Evolutionary conservation across 805 yeast genomes (phyloP).

Genomic region (Saccharomycopsis microspora): DNA sequence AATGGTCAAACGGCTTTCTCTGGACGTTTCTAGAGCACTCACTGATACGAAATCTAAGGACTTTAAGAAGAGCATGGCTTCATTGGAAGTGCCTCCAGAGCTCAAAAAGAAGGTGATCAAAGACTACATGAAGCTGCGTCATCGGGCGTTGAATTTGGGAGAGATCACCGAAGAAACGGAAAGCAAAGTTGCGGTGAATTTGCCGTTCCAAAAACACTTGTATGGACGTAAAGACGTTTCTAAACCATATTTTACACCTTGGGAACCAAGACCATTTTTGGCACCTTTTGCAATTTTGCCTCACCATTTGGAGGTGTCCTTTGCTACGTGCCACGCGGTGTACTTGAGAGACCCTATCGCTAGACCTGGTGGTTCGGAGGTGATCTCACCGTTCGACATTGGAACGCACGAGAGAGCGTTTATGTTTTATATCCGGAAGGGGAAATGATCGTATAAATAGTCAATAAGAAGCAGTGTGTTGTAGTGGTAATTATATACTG

Average conservation of each 20-base stretch:
- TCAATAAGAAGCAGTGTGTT: too few species aligned
- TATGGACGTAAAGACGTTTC: slow-evolving; percentile 71
- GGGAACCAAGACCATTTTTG: slow-evolving; percentile 89
- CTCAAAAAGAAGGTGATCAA: slow-evolving; percentile 20
- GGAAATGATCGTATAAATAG: slow-evolving; percentile 24
- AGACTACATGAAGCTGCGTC: slow-evolving; percentile 20
- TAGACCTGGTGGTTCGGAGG: slow-evolving; percentile 93
- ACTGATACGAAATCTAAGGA: slow-evolving; percentile 7
- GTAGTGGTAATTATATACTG: too few species aligned
- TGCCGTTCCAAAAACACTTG: slow-evolving; percentile 74
- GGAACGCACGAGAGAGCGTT: slow-evolving; percentile 87
- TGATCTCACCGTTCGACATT: slow-evolving; percentile 77
- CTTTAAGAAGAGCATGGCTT: slow-evolving; percentile 18
- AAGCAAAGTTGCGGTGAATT: slow-evolving; percentile 29
- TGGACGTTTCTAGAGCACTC: slow-evolving; percentile 14
- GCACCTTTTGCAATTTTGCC: slow-evolving; percentile 91
- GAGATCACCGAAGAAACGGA: slow-evolving; percentile 21
- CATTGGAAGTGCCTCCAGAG: slow-evolving; percentile 21
- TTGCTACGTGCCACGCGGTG: slow-evolving; percentile 90
- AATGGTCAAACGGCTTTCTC: slow-evolving; percentile 22
- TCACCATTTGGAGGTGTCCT: slow-evolving; percentile 82
- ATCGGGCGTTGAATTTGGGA: slow-evolving; percentile 1
- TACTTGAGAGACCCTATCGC: slow-evolving; percentile 95
- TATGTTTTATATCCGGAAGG: slow-evolving; percentile 81
- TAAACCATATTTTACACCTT: slow-evolving; percentile 89